phyloP scores from a whole-genome alignment of 495 filamentous ascomycete species.

The Neurospora africana region DNA sequence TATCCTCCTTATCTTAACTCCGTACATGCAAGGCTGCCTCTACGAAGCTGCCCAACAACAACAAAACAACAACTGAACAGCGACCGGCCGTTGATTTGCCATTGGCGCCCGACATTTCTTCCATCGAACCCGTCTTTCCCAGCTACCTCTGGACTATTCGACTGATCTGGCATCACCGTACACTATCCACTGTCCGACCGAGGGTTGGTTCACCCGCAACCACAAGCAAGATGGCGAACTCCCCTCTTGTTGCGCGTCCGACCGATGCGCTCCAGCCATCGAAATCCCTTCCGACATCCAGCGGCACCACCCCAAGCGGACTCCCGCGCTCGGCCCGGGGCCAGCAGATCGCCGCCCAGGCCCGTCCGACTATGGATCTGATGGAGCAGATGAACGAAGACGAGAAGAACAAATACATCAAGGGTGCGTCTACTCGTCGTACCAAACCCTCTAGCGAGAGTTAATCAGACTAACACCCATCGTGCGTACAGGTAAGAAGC shows the following conservation, averaged over 20 bases:
- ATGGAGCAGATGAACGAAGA: slow-evolving; percentile 84
- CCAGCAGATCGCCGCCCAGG: slow-evolving; percentile 5
- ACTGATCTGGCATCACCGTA: background rate
- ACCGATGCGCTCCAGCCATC: slow-evolving; percentile 9
- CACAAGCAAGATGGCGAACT: slow-evolving; percentile 27
- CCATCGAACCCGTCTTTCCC: background rate
- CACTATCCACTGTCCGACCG: background rate
- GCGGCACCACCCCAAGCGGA: slow-evolving; percentile 15
- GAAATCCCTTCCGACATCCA: slow-evolving; percentile 13
- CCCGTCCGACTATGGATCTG: slow-evolving; percentile 41
- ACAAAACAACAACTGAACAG: background rate
- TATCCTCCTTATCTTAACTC: background rate
- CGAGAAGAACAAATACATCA: slow-evolving; percentile 77
- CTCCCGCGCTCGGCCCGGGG: slow-evolving; percentile 4
- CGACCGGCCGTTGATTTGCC: background rate
- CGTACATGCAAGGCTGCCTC: background rate
- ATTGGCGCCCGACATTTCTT: background rate
- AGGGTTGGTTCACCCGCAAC: background rate
- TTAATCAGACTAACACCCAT: background rate
- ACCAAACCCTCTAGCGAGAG: no score
- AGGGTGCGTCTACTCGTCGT: slow-evolving; percentile 42
- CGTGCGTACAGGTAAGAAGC: slow-evolving; percentile 54
- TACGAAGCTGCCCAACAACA: background rate
- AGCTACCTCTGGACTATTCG: background rate
- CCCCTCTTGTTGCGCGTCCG: slow-evolving; percentile 16